Evolutionary conservation across 495 filamentous ascomycete genomes (phyloP), one percentile per base, ranked within the genome.

Genomic region (Talaromyces nanjingensis): DNA sequence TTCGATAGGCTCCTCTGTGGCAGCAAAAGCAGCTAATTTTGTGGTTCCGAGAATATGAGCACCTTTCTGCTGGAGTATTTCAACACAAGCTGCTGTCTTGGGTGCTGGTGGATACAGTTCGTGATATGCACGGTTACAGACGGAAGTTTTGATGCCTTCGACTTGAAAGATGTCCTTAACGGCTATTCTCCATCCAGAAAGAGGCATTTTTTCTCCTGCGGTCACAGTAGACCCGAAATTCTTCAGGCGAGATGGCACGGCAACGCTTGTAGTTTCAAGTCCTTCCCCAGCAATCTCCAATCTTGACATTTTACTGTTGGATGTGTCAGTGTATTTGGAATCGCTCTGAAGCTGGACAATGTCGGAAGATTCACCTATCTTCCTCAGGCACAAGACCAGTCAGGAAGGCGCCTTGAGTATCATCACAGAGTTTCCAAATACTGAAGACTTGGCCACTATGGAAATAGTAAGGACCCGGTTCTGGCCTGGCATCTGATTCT

Each of bases 1-100:
- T 33, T 72, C 64, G 14, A 42, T 42, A 42, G 37, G 37, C 37
- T 42, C 37, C 37, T 42, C 42, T 52, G 8, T 42, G 37, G 37
- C 37, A 42, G 37, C 37, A 42, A 42, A 42, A 4, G 37, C 37
- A 16, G 37, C 37, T 42, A 42, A 8, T 16, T 42, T 42, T 1
- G 37, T 42, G 16, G 37, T 42, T 42, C 37, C 37, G 37, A 42
- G 37, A 16, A 42, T 42, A 42, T 42, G 37, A 14, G 37, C 37
- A 42, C 37, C 37, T 42, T 42, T 42, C 37, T 42, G 37, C 37
- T 4, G 37, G 3, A 42, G 37, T 42, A 42, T 42, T 42, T 42
- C 37, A 14, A 42, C 14, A 42, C 37, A 42, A 4, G 37, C 37
- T 42, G 37, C 37, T 42, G 37, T 42, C 37, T 42, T 42, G 37